These are phyloP conservation scores for Litchi chinensis DNA, from an alignment of 345 rosid genomes.

Conservation along the genomic window DNA sequence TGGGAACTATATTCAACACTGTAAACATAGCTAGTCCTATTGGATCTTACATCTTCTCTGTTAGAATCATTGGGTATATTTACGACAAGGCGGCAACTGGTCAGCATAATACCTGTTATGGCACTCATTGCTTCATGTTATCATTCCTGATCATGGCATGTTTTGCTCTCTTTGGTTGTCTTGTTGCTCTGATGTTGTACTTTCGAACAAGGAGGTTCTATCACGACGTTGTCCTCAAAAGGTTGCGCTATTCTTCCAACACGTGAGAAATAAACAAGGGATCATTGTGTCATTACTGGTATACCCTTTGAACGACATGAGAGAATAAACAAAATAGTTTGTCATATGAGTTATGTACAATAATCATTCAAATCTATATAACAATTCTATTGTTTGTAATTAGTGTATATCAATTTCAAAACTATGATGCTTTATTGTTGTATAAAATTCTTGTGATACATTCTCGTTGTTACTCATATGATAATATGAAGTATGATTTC, in stretches of 20 bases:
- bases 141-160: constrained; percentile 52
- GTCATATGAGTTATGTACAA: no score
- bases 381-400: no score
- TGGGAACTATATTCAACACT: constrained; percentile 58
- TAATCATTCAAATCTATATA: no score
- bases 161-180: constrained; percentile 42
- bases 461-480: no score
- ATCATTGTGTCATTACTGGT: no score
- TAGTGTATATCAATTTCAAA: no score
- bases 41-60: constrained; percentile 59
- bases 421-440: no score
- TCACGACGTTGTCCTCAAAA: constrained; percentile 28
- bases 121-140: constrained; percentile 48
- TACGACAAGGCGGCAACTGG: constrained; percentile 48
- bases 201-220: constrained; percentile 43
- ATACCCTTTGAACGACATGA: no score
- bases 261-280: background rate
- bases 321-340: no score
- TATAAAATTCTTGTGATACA: no score
- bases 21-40: constrained; percentile 53
- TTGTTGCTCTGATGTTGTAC: constrained; percentile 44
- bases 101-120: constrained; percentile 35
- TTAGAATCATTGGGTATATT: constrained; percentile 48
- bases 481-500: no score
- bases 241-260: constrained; percentile 22